Conservation (phyloP, 1,284 basidiomycete species). For the Laetiporus sulphureus region DNA sequence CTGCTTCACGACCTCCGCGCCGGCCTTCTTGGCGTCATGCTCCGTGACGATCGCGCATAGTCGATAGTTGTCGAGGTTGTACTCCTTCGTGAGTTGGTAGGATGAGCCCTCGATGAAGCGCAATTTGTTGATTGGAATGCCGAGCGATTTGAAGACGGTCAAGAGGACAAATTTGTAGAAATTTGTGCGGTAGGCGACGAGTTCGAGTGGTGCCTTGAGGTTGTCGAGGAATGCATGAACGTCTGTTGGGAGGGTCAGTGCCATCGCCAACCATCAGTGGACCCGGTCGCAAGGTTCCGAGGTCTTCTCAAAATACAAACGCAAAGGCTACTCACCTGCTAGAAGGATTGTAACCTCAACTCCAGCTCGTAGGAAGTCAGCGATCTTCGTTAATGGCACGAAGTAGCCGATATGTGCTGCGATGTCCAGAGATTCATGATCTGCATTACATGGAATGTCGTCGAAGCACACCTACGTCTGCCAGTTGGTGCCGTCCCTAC, state of each 20-base stretch:
- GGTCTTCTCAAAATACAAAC: not conserved
- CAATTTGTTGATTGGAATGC: conserved; percentile 84
- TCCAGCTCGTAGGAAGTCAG: conserved; percentile 91
- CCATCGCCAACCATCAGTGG: too few relatives aligned
- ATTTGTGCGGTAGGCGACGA: conserved; percentile 83
- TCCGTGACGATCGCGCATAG: conserved; percentile 88
- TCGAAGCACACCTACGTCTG: conserved; percentile 61
- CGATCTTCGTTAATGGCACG: conserved; percentile 92
- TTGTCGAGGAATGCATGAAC: conserved; percentile 98
- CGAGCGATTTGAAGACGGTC: conserved; percentile 83
- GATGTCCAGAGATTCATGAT: conserved; percentile 2
- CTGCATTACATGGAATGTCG: not conserved
- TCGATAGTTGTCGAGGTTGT: conserved; percentile 93
- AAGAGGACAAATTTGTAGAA: conserved; percentile 87
- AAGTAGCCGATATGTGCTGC: conserved; percentile 97
- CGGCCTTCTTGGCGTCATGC: conserved; percentile 97
- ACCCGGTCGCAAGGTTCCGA: too few relatives aligned
- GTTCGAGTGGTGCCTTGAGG: conserved; percentile 93
- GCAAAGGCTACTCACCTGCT: conserved; percentile 52
- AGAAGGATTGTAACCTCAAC: conserved; percentile 89
- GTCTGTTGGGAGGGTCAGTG: conserved; percentile 43
- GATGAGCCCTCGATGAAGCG: conserved; percentile 86
- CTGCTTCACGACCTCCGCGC: conserved; percentile 99
- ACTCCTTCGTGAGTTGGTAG: conserved; percentile 89
- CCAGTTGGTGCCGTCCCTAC: conserved; percentile 92